A percentile compares a stretch with the other conserved stretches of the same genome.
Evolutionary conservation across 2,329 filamentous ascomycete species (phyloP).

Genomic region (Botrytis deweyae): DNA sequence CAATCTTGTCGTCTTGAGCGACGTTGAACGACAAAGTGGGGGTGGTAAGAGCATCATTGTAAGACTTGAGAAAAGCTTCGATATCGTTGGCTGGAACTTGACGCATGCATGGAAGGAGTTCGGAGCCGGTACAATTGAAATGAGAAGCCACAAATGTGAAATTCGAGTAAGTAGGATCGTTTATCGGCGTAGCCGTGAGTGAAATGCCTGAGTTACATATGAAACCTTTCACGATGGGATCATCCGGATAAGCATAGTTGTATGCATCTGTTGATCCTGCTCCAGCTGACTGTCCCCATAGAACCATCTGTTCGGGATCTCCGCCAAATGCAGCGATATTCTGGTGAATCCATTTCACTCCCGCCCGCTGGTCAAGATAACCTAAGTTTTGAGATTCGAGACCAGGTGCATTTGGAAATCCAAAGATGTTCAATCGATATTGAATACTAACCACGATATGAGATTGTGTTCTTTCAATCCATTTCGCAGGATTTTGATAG

Average conservation of each 20-base stretch:
- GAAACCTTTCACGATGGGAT: not conserved
- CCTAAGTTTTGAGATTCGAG: not conserved
- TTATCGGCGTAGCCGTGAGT: not conserved
- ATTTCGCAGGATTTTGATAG: conserved; percentile 20
- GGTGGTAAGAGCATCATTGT: not conserved
- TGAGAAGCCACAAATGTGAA: not conserved
- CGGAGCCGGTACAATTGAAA: not conserved
- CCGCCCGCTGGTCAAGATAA: not conserved
- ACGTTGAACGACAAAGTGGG: not conserved
- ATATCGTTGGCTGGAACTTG: not conserved
- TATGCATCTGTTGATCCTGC: not conserved
- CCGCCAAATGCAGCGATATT: not conserved
- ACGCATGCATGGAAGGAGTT: not conserved
- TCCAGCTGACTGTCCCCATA: not conserved
- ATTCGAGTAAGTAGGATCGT: not conserved
- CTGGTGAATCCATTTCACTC: not conserved
- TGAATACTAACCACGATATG: conserved; percentile 39
- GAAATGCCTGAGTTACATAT: not conserved
- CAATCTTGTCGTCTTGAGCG: not conserved
- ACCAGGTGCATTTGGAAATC: not conserved
- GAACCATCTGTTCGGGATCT: not conserved
- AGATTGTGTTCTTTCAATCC: conserved; percentile 24
- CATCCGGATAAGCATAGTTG: not conserved
- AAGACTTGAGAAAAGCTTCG: not conserved
- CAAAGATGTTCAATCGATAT: conserved; percentile 40